Evolutionary conservation across 202 grass and related monocot genomes (phyloP).

Genomic region (Tripidium arundinaceum): DNA sequence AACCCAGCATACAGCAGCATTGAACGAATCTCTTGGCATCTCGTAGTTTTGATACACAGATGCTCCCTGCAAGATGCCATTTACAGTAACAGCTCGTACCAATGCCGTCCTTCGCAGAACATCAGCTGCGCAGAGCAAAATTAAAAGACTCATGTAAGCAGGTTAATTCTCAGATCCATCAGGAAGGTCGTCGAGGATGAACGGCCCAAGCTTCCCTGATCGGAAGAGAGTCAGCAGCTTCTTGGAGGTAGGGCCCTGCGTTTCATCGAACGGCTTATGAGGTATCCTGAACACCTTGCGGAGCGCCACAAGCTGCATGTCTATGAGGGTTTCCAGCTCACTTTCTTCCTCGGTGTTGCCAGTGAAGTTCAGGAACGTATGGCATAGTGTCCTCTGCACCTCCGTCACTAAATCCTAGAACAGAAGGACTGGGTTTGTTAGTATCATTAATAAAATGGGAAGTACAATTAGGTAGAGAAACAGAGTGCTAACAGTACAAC

Average conservation of each 20-base stretch:
- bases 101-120: not conserved
- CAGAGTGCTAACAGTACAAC: not conserved
- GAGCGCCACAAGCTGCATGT: slow-evolving; percentile 57
- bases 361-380: slow-evolving; percentile 54
- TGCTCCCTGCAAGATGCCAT: not conserved
- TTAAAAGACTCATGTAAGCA: not conserved
- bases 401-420: slow-evolving; percentile 73
- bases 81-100: not conserved
- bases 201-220: slow-evolving; percentile 71
- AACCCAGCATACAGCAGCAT: not conserved
- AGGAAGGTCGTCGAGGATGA: slow-evolving; percentile 79
- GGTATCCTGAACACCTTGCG: slow-evolving; percentile 71
- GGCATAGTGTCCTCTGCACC: slow-evolving; percentile 58
- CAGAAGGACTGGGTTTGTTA: slow-evolving; percentile 7
- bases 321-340: slow-evolving; percentile 71
- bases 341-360: slow-evolving; percentile 66
- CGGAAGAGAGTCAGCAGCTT: slow-evolving; percentile 85
- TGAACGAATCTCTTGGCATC: not conserved
- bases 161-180: not conserved
- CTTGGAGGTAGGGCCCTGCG: slow-evolving; percentile 55
- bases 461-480: slow-evolving; percentile 19
- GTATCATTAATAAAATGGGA: not conserved
- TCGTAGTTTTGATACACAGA: not conserved
- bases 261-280: slow-evolving; percentile 62
- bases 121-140: not conserved